Evolutionary conservation across 1,139 yeast genomes (phyloP), one percentile per base, ranked within the genome.

Genomic region (Lodderomyces pseudojiufengensis): DNA sequence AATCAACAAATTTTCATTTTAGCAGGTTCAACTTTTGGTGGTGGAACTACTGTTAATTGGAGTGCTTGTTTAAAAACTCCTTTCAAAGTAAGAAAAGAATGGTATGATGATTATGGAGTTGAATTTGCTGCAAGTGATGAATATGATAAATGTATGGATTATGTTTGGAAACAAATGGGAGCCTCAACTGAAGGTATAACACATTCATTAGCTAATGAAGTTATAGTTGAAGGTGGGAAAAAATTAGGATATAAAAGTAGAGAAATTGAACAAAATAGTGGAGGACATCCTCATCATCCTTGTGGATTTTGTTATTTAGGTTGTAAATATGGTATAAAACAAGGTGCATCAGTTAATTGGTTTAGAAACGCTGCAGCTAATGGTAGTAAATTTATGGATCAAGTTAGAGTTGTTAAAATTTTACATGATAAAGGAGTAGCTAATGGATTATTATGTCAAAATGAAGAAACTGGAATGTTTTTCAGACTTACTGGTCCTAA

Each of bases 31-130:
- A 73, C 77, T 1, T 70, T 77, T 43, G 83, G 83, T 7, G 83
- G 83, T 9, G 83, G 82, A 3, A 61, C 78, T 5, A 75, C 82
- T 4, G 72, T 77, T 32, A 77, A 77, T 52, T 77, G 83, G 83
- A 69, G 76, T n/a, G 81, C 82, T 9, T 64, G 75, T 44, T 51
- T 77, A 40, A 66, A 61, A 37, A 73, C 83, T 1, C 78, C 79
- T 1, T 73, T 70, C 48, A 65, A 63, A 40, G 76, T 77, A 5
- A 66, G 83, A 37, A 61, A 67, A 35, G 80, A 77, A 47, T 77
- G 80, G 80, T 73, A 65, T 31, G 66, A 68, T 36, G 62, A 68
- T 20, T 59, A 54, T 37, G 77, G 76, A 1, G 59, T 71, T 8
- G 73, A 73, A 12, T 75, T 75, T 68, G 78, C 63, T 24, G 74